phyloP scores from a whole-genome alignment of 495 filamentous ascomycete species.

The Aspergillus biplanus region DNA sequence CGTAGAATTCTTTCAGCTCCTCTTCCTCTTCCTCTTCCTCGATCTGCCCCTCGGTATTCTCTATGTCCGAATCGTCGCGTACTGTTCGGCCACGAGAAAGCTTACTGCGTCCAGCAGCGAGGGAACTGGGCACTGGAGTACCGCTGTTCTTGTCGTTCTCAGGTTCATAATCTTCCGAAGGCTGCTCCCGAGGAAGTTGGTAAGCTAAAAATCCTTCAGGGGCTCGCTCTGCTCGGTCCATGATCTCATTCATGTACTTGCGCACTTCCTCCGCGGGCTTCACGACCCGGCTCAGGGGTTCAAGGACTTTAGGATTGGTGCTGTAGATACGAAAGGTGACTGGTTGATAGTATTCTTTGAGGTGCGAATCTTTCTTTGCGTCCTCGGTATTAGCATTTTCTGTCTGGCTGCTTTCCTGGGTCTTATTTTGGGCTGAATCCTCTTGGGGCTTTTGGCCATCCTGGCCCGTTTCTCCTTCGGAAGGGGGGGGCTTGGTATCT shows the following conservation, averaged over 20 bases:
- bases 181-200: slow-evolving; percentile 58
- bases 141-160: slow-evolving; percentile 27
- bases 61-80: slow-evolving; percentile 43
- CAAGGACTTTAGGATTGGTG: slow-evolving; percentile 63
- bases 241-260: slow-evolving; percentile 82
- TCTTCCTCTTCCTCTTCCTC: slow-evolving; percentile 40
- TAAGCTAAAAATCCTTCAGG: slow-evolving; percentile 70
- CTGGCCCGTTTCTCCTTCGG: slow-evolving; percentile 17
- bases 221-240: slow-evolving; percentile 72
- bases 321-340: slow-evolving; percentile 79
- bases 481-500: slow-evolving; percentile 22
- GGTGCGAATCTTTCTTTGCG: slow-evolving; percentile 28
- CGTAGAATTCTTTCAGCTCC: slow-evolving; percentile 48
- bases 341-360: slow-evolving; percentile 85
- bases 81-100: slow-evolving; percentile 32
- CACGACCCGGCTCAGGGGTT: slow-evolving; percentile 77
- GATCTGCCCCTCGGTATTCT: slow-evolving; percentile 27
- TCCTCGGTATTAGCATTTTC: slow-evolving; percentile 21
- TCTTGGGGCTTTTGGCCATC: slow-evolving; percentile 11
- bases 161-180: slow-evolving; percentile 30
- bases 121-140: slow-evolving; percentile 30
- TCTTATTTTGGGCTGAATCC: slow-evolving; percentile 2
- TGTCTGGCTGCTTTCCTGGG: slow-evolving; percentile 5
- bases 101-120: slow-evolving; percentile 28
- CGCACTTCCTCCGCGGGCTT: slow-evolving; percentile 76